phyloP scores from a whole-genome alignment of 2,329 filamentous ascomycete genomes.

The Hypoxylon sp. region DNA sequence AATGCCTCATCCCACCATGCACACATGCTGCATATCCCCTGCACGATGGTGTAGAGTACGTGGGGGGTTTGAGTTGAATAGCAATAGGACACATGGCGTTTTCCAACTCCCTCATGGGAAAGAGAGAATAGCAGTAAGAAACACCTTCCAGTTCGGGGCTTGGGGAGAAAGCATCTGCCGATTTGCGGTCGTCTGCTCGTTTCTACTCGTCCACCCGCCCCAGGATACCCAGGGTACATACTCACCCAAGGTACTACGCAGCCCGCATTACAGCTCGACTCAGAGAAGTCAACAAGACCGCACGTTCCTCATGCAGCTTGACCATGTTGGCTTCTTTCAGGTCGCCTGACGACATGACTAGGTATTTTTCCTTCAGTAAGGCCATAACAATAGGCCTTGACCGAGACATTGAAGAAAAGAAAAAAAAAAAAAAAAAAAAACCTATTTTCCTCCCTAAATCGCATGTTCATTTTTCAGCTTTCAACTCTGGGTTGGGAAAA shows the following conservation, averaged over 20 bases:
- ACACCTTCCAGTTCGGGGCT: conserved; percentile 1
- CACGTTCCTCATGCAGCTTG: conserved; percentile 1
- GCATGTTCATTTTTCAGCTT: neutral
- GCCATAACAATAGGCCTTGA: neutral
- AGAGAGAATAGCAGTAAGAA: neutral
- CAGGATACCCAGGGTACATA: neutral
- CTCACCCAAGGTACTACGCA: neutral
- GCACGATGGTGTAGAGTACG: conserved; percentile 3
- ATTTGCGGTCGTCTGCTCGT: neutral
- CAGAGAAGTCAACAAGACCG: neutral
- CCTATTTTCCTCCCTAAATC: neutral
- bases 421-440: no score
- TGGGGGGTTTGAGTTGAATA: neutral
- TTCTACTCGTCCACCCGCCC: no score
- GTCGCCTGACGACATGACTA: neutral
- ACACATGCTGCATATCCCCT: neutral
- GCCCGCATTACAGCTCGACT: neutral
- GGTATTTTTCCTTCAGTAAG: neutral
- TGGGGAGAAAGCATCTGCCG: neutral
- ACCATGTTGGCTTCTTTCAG: neutral
- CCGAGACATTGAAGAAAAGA: neutral
- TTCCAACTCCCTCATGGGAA: conserved; percentile 1
- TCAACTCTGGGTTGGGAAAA: neutral
- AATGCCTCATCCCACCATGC: conserved; percentile 1
- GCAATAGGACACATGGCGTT: neutral